Evolutionary conservation across 768 basidiomycete genomes (phyloP), one percentile per base, ranked within the genome.

Genomic region (Suillus fuscotomentosus): DNA sequence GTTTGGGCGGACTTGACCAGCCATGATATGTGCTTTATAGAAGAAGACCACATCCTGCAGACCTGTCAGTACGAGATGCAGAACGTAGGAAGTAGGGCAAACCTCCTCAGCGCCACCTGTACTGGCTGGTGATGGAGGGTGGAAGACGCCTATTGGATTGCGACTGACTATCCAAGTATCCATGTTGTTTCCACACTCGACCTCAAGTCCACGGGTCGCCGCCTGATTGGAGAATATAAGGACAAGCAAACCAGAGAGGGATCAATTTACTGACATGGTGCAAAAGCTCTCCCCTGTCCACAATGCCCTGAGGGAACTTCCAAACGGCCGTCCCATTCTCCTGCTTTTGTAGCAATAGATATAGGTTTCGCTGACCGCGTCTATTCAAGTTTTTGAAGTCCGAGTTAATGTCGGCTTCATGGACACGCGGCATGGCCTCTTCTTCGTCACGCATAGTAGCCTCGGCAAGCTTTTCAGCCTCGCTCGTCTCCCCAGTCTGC

Each of bases 81-180:
- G 47, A 43, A 17, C 13, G 34, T 38, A 48, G 8, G 61, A 38
- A 20, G 9, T 15, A 53, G 3, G 39, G 17, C 70, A 59, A 68
- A 83, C 85, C 69, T 84, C 76, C 63, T 78, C 71, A 14, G 72
- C 63, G 48, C 70, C 72, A 65, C 71, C 68, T 43, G 68, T 66
- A 43, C 67, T 66, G 45, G 74, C 65, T 27, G 70, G 72, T 65
- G 73, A 70, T 38, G 80, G 72, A 66, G 85, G 84, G 72, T 88
- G 85, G 75, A 87, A 85, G 61, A 92, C 83, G 5, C 94, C 95
- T 68, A 97, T 86, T 3, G 97, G 97, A 63, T 90, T 91, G 61
- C 89, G 86, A 60, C 93, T 87, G n/a, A 97, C 94, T 66, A 96
- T 81, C 96, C 97, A 99, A 14, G 88, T 88, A 71, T 99, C 95